These are phyloP conservation scores for Rhodomyrtus tomentosa DNA, from an alignment of 345 rosid genomes.

Conservation along the genomic window DNA sequence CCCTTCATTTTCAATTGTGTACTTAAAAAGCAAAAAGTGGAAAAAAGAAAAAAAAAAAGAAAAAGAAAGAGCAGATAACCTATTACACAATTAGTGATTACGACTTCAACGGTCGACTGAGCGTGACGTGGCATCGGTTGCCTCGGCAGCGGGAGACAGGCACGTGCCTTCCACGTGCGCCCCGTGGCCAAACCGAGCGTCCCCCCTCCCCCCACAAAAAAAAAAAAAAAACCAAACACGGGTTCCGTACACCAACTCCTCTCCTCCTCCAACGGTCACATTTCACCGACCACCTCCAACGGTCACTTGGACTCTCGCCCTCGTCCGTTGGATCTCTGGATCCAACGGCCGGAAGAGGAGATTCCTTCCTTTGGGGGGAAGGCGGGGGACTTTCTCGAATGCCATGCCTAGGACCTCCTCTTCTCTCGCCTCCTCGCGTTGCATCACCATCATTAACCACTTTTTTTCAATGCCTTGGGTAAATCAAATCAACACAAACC, in stretches of 20 bases:
- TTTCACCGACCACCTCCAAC: constrained; percentile 82
- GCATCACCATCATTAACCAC: not conserved
- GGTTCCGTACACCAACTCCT: constrained; percentile 38
- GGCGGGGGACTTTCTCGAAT: constrained; percentile 11
- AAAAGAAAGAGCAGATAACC: not conserved
- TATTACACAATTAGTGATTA: not conserved
- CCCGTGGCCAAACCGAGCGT: not conserved
- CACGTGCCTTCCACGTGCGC: constrained; percentile 41
- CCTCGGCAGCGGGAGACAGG: constrained; percentile 11
- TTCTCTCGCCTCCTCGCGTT: not conserved
- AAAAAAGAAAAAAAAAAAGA: not conserved
- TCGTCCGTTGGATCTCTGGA: constrained; percentile 43
- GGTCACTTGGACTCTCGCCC: constrained; percentile 45
- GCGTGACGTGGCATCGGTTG: constrained; percentile 5
- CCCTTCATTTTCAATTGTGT: not conserved
- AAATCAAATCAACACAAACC: not conserved
- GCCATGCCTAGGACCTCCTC: not conserved
- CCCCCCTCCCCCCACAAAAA: no score
- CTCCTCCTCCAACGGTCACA: constrained; percentile 71
- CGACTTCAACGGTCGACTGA: constrained; percentile 39
- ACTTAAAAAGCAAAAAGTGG: not conserved
- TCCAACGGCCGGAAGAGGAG: constrained; percentile 28
- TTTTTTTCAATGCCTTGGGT: not conserved
- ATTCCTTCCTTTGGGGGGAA: not conserved
- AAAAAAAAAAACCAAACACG: no score